These are phyloP conservation scores for Eucalyptus dawsonii DNA, from an alignment of 345 rosid species.

Conservation along the genomic window DNA sequence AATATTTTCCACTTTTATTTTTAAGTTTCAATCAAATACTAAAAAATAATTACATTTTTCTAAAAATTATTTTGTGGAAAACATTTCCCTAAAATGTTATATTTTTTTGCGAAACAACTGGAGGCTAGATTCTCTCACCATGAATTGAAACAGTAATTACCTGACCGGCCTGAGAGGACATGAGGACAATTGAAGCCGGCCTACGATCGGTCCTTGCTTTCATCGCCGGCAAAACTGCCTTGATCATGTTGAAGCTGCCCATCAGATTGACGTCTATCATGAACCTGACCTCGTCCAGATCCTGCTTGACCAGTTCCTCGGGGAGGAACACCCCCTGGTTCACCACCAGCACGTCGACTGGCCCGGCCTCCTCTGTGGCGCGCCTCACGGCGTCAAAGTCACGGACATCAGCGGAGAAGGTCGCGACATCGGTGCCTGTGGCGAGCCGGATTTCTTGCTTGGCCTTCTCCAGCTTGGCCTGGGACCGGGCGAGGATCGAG, in stretches of 20 bases:
- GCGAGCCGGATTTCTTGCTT: slow-evolving; percentile 40
- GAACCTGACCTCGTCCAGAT: slow-evolving; percentile 53
- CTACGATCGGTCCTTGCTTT: slow-evolving; percentile 37
- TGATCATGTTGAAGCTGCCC: slow-evolving; percentile 75
- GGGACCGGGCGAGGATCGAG: slow-evolving; percentile 66
- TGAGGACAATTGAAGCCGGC: slow-evolving; percentile 55
- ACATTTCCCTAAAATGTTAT: too few relatives aligned
- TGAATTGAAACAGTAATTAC: slow-evolving; percentile 1
- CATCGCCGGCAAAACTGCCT: slow-evolving; percentile 72
- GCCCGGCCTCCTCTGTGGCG: slow-evolving; percentile 50
- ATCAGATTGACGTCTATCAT: slow-evolving; percentile 71
- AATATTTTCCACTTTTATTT: too few relatives aligned
- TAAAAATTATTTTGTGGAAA: too few relatives aligned
- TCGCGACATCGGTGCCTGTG: slow-evolving; percentile 54
- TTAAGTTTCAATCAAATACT: too few relatives aligned
- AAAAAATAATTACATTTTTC: too few relatives aligned
- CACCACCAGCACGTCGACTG: slow-evolving; percentile 66
- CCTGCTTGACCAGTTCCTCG: slow-evolving; percentile 48
- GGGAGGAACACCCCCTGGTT: slow-evolving; percentile 75
- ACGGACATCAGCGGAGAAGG: slow-evolving; percentile 65
- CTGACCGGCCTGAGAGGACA: slow-evolving; percentile 94
- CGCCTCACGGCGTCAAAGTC: slow-evolving; percentile 39
- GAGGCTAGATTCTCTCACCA: not conserved
- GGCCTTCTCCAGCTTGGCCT: slow-evolving; percentile 53
- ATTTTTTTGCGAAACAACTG: too few relatives aligned